phyloP scores from a whole-genome alignment of 306 rosid species.

The Trifolium pratense region DNA sequence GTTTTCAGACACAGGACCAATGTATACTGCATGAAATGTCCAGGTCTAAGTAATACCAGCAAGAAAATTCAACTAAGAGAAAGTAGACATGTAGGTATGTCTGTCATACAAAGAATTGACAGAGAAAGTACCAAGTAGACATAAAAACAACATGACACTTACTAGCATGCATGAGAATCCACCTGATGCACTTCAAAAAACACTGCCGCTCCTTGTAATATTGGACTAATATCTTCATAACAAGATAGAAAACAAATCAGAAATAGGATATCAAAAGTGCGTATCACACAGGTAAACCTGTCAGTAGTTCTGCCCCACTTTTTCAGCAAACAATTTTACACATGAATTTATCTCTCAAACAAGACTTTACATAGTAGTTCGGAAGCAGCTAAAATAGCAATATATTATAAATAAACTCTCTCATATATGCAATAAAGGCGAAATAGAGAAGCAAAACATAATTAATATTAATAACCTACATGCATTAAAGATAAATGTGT shows the following conservation, averaged over 20 bases:
- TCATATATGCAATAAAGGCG: neutral
- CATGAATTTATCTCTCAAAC: slow-evolving; percentile 22
- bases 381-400: slow-evolving; percentile 26
- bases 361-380: neutral
- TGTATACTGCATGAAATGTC: slow-evolving; percentile 65
- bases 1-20: slow-evolving; percentile 59
- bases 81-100: slow-evolving; percentile 14
- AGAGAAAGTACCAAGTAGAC: slow-evolving; percentile 24
- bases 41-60: slow-evolving; percentile 40
- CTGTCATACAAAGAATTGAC: slow-evolving; percentile 22
- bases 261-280: slow-evolving; percentile 24
- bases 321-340: slow-evolving; percentile 28
- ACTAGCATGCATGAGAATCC: slow-evolving; percentile 82
- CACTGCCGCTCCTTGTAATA: slow-evolving; percentile 92
- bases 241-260: slow-evolving; percentile 31
- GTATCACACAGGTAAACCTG: slow-evolving; percentile 16
- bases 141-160: slow-evolving; percentile 51
- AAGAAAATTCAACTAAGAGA: slow-evolving; percentile 25
- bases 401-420: neutral
- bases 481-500: neutral
- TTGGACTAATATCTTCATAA: slow-evolving; percentile 66
- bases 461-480: slow-evolving; percentile 9
- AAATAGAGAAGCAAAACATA: neutral
- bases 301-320: neutral
- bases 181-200: slow-evolving; percentile 88